Conservation (phyloP, 1,139 yeast species). For the Candida tetrigidarum region DNA sequence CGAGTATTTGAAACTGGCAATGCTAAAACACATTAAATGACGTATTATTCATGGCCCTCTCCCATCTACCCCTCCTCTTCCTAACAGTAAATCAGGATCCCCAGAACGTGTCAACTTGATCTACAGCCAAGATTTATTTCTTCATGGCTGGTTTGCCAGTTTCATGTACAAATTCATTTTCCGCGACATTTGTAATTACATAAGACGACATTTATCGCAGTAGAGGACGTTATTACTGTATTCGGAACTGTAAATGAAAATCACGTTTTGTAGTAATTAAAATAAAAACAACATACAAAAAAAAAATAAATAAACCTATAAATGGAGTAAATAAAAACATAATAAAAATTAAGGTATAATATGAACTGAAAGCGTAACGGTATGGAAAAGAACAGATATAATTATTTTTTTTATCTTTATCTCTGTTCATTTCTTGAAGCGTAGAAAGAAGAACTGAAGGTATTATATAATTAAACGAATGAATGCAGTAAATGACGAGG, state of each 20-base stretch:
- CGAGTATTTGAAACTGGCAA: not conserved
- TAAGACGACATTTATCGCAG: not conserved
- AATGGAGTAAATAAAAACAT: not conserved
- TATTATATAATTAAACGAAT: constrained; percentile 5
- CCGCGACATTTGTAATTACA: not conserved
- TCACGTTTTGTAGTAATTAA: not conserved
- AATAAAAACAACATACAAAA: not conserved
- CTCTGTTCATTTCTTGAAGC: too few species aligned
- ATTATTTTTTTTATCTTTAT: not conserved
- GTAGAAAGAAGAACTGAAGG: constrained; percentile 1
- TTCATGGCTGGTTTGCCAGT: not conserved
- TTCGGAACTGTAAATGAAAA: not conserved
- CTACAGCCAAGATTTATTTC: not conserved
- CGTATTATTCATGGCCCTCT: not conserved
- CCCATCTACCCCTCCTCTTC: too few species aligned
- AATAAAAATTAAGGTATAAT: not conserved
- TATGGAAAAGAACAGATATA: not conserved
- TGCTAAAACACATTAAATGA: not conserved
- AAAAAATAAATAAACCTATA: not conserved
- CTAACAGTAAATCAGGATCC: not conserved
- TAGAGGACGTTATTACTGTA: too few species aligned
- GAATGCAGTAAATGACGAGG: constrained; percentile 4
- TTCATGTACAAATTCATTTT: too few species aligned
- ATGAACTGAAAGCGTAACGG: not conserved
- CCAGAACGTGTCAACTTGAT: not conserved